Conservation (phyloP, 495 filamentous ascomycete species). For the Penicillium silybi region DNA sequence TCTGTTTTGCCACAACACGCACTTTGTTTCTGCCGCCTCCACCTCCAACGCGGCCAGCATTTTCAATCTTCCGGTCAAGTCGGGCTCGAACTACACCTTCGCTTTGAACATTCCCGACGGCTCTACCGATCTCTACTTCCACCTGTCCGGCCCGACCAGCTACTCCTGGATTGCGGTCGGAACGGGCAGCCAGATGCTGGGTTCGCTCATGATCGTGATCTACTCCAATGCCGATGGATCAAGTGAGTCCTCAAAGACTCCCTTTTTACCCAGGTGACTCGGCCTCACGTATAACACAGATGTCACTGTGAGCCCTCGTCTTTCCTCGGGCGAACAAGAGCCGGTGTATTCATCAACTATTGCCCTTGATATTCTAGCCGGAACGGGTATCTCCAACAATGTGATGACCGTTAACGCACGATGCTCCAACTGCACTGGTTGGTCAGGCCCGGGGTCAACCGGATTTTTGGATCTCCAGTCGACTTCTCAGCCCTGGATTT, state of each 20-base stretch:
- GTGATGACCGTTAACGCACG: constrained; percentile 44
- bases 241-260: constrained; percentile 13
- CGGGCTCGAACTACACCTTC: constrained; percentile 36
- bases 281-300: constrained; percentile 28
- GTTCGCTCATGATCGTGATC: constrained; percentile 47
- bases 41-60: constrained; percentile 1
- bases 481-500: constrained; percentile 48
- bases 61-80: constrained; percentile 1
- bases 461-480: constrained; percentile 35
- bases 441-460: too few relatives aligned
- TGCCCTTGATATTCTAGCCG: constrained; percentile 34
- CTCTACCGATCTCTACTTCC: constrained; percentile 44
- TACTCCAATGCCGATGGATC: constrained; percentile 43
- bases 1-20: too few relatives aligned
- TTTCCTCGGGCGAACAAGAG: constrained; percentile 42
- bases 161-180: constrained; percentile 49
- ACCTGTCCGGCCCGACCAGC: constrained; percentile 37
- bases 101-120: constrained; percentile 40
- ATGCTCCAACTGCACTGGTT: constrained; percentile 46
- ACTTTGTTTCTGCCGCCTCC: not conserved
- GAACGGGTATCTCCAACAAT: constrained; percentile 38
- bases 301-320: constrained; percentile 48
- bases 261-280: not conserved
- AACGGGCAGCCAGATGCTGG: constrained; percentile 49
- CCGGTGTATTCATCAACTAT: constrained; percentile 41